A percentile compares a stretch with the other conserved stretches of the same genome.
Conservation (phyloP, 1,284 basidiomycete species). For the Vanrija pseudolonga region DNA sequence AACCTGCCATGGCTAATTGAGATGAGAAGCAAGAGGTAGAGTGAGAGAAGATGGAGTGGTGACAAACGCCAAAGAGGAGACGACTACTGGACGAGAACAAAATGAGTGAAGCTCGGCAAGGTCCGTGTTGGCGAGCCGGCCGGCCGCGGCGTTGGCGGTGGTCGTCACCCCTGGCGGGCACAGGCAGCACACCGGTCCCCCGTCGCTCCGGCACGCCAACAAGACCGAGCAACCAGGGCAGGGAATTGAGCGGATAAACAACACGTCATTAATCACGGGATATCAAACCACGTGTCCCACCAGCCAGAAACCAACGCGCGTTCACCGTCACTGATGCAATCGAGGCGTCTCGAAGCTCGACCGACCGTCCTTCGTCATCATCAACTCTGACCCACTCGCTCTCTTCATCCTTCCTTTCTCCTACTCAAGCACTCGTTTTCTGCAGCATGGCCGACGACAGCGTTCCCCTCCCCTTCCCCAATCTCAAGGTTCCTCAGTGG, state of each 20-base stretch:
- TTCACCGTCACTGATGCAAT: neutral
- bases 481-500: constrained; percentile 72
- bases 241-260: too few species aligned
- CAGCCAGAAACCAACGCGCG: neutral
- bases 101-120: too few species aligned
- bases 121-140: too few species aligned
- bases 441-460: constrained; percentile 70
- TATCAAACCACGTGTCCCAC: neutral
- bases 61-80: neutral
- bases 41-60: constrained; percentile 2
- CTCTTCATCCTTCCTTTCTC: neutral
- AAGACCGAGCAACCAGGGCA: too few species aligned
- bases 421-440: neutral
- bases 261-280: neutral
- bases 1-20: constrained; percentile 7
- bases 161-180: too few species aligned
- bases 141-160: too few species aligned
- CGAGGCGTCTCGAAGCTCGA: neutral
- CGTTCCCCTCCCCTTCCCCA: constrained; percentile 75
- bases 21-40: neutral
- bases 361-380: neutral
- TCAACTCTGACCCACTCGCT: neutral
- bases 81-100: neutral
- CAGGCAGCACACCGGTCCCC: too few species aligned
- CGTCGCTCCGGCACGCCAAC: too few species aligned